These are phyloP conservation scores for Tuber melanosporum DNA, from an alignment of 495 filamentous ascomycete species.

Conservation along the genomic window DNA sequence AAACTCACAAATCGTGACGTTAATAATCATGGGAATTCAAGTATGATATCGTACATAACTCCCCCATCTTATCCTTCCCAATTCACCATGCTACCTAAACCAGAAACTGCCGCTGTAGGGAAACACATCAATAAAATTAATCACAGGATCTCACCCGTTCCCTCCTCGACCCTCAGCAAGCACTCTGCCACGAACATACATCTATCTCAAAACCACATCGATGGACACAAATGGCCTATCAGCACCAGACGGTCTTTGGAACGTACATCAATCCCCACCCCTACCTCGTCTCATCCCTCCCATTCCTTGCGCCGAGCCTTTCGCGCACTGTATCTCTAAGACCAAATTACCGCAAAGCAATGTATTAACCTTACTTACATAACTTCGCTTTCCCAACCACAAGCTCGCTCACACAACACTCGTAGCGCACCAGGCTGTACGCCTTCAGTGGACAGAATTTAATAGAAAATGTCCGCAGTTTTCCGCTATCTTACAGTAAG, in stretches of 20 bases:
- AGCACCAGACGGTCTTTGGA: too few species aligned
- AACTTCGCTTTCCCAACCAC: neutral
- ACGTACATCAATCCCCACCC: too few species aligned
- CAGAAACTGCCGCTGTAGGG: neutral
- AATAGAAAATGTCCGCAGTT: neutral
- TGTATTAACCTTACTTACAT: neutral
- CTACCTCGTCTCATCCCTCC: too few species aligned
- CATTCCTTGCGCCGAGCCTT: too few species aligned
- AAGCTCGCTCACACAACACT: neutral
- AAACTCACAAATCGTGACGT: too few species aligned
- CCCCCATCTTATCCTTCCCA: neutral
- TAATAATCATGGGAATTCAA: neutral
- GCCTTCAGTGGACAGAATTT: neutral
- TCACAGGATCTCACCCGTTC: neutral
- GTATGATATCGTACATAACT: neutral
- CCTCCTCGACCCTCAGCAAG: neutral
- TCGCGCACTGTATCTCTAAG: neutral
- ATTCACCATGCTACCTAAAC: neutral
- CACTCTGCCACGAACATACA: neutral
- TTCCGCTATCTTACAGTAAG: neutral
- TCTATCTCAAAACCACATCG: neutral
- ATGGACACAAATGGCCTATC: neutral
- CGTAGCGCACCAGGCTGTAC: neutral
- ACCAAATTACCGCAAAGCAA: neutral
- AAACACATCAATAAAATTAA: neutral